phyloP scores from a whole-genome alignment of 129 eudicot species.

The Arctium lappa region DNA sequence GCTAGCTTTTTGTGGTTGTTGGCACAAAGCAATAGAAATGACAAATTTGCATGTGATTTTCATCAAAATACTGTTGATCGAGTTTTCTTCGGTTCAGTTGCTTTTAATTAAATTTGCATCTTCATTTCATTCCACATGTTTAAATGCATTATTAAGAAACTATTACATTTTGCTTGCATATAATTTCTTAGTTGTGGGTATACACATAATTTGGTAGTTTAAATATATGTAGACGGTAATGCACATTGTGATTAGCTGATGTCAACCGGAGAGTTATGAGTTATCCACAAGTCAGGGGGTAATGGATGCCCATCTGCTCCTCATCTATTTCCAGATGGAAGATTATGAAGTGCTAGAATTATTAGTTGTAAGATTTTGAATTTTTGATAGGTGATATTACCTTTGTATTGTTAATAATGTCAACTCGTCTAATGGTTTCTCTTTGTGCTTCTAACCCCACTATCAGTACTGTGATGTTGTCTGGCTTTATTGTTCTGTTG shows the following conservation, averaged over 20 bases:
- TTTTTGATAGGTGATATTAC: too few relatives aligned
- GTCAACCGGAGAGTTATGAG: too few relatives aligned
- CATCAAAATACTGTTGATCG: constrained; percentile 3
- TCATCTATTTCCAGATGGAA: too few relatives aligned
- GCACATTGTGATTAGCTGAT: too few relatives aligned
- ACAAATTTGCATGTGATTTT: constrained; percentile 10
- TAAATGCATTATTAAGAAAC: constrained; percentile 1
- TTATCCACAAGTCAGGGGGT: too few relatives aligned
- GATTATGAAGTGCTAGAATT: too few relatives aligned
- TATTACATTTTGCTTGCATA: background rate
- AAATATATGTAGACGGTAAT: too few relatives aligned
- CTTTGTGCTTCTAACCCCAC: background rate
- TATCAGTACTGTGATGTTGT: background rate
- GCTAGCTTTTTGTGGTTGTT: constrained; percentile 1
- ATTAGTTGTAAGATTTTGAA: too few relatives aligned
- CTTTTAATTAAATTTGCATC: background rate
- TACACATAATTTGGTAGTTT: too few relatives aligned
- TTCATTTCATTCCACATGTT: background rate
- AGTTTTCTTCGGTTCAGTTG: background rate
- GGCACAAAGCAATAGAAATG: background rate
- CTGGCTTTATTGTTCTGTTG: background rate
- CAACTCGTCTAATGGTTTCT: too few relatives aligned
- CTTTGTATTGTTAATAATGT: too few relatives aligned
- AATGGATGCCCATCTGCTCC: too few relatives aligned
- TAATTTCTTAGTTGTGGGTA: background rate